phyloP scores from a whole-genome alignment of 2,329 filamentous ascomycete species.

The Plenodomus lindquistii region DNA sequence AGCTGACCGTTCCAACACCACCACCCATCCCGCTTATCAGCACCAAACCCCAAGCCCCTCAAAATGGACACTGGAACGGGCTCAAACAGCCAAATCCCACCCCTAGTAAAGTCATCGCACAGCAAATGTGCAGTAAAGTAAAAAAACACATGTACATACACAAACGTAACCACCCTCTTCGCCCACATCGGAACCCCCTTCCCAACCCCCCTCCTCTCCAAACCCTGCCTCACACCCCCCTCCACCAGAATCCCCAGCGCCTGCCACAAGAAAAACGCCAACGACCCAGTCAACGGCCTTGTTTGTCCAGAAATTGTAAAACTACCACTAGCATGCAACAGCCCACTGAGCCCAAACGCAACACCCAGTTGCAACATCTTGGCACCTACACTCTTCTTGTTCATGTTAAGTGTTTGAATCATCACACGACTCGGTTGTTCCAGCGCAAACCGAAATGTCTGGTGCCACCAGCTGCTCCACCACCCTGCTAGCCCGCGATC shows the following conservation, averaged over 20 bases:
- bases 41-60: slow-evolving; percentile 68
- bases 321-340: slow-evolving; percentile 73
- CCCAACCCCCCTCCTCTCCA: slow-evolving; percentile 42
- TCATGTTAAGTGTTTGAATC: slow-evolving; percentile 28
- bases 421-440: slow-evolving; percentile 61
- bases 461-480: slow-evolving; percentile 91
- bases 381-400: slow-evolving; percentile 40
- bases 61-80: slow-evolving; percentile 76
- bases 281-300: slow-evolving; percentile 55
- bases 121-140: slow-evolving; percentile 66
- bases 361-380: slow-evolving; percentile 50
- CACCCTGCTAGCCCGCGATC: slow-evolving; percentile 76
- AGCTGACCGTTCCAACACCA: slow-evolving; percentile 67
- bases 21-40: slow-evolving; percentile 60
- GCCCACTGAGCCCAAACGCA: slow-evolving; percentile 68
- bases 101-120: slow-evolving; percentile 74
- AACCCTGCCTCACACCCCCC: slow-evolving; percentile 6
- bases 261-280: slow-evolving; percentile 74
- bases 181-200: slow-evolving; percentile 51
- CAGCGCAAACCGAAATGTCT: slow-evolving; percentile 79
- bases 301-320: slow-evolving; percentile 62
- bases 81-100: slow-evolving; percentile 79
- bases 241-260: slow-evolving; percentile 68
- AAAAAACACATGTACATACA: slow-evolving; percentile 69
- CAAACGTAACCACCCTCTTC: slow-evolving; percentile 61